A percentile compares a stretch with the other conserved stretches of the same genome.
These are phyloP conservation scores for Trichophyton simii DNA, from an alignment of 2,329 filamentous ascomycete species.

Conservation along the genomic window DNA sequence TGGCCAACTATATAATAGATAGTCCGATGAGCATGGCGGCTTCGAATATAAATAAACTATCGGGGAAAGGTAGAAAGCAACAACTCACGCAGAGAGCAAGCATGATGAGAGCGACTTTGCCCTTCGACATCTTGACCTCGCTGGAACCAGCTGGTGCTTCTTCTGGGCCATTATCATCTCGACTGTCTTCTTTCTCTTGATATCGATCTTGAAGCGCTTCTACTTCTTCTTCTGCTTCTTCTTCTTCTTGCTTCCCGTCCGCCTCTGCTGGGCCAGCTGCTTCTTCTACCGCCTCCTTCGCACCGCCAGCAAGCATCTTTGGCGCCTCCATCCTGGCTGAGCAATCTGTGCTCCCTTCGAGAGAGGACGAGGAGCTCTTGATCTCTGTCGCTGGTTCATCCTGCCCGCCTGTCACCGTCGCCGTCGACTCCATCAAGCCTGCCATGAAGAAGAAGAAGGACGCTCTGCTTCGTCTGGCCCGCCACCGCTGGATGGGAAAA, in stretches of 20 bases:
- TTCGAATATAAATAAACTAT: not conserved
- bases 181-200: not conserved
- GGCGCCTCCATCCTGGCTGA: not conserved
- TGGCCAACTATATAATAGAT: conserved; percentile 33
- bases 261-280: not conserved
- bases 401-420: not conserved
- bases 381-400: not conserved
- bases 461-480: not conserved
- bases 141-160: not conserved
- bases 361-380: not conserved
- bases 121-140: conserved; percentile 10
- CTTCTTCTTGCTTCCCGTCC: not conserved
- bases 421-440: not conserved
- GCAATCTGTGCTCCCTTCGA: conserved; percentile 1
- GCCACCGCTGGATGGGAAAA: not conserved
- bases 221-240: too few relatives aligned
- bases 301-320: not conserved
- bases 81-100: conserved; percentile 12
- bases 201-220: not conserved
- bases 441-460: not conserved
- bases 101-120: conserved; percentile 13
- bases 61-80: not conserved
- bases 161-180: too few relatives aligned
- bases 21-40: not conserved
- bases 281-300: not conserved